Percentiles rank a stretch among this genome's conserved stretches.
phyloP scores from a whole-genome alignment of 163 green algal species.

The Prototheca cutis region DNA sequence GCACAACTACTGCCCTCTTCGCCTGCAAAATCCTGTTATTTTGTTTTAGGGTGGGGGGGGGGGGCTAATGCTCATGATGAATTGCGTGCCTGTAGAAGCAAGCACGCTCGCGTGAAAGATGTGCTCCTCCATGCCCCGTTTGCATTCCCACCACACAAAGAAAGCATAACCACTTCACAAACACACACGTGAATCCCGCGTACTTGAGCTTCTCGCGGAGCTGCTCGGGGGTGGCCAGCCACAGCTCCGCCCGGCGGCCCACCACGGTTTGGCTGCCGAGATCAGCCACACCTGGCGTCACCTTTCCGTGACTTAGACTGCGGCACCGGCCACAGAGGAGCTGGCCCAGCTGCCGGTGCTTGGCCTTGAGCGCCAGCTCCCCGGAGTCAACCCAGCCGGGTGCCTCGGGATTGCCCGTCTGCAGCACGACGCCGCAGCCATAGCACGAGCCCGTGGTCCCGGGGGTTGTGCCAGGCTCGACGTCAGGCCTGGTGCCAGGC shows the following conservation, averaged over 20 bases:
- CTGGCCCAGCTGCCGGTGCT: slow-evolving; percentile 50
- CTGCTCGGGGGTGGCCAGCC: slow-evolving; percentile 61
- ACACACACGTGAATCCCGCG: too few relatives aligned
- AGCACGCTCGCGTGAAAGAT: too few relatives aligned
- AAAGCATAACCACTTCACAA: too few relatives aligned
- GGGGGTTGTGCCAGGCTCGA: too few relatives aligned
- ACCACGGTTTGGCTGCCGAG: slow-evolving; percentile 27
- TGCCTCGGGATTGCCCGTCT: slow-evolving; percentile 32
- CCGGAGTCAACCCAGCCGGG: slow-evolving; percentile 56
- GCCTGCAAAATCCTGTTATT: slow-evolving; percentile 23
- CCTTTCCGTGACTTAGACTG: slow-evolving; percentile 62
- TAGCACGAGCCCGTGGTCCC: slow-evolving; percentile 68
- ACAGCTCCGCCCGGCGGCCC: slow-evolving; percentile 26
- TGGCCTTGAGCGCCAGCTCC: slow-evolving; percentile 42
- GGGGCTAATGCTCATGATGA: too few relatives aligned
- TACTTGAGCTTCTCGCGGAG: slow-evolving; percentile 57
- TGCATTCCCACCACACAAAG: too few relatives aligned
- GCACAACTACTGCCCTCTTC: slow-evolving; percentile 58
- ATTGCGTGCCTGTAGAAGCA: too few relatives aligned
- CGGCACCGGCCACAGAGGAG: slow-evolving; percentile 54
- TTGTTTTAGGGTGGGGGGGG: slow-evolving; percentile 6
- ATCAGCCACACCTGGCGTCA: slow-evolving; percentile 68
- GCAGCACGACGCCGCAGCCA: slow-evolving; percentile 64
- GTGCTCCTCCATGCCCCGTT: too few relatives aligned
- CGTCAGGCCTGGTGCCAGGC: too few relatives aligned